phyloP scores from a whole-genome alignment of 352 stramenopile species.

The Phytophthora pluvialis region DNA sequence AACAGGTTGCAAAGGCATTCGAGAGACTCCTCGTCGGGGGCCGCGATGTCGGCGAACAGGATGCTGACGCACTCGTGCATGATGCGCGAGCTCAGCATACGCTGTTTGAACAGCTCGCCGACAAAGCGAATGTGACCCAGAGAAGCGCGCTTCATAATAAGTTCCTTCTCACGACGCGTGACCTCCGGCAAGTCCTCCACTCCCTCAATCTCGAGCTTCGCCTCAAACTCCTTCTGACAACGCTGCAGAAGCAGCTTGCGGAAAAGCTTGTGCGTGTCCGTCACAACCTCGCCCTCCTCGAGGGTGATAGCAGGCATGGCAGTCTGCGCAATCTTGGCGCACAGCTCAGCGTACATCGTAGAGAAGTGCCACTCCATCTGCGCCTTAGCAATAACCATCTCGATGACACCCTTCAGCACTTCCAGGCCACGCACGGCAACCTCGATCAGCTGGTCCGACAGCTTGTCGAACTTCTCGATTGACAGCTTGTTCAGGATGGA shows the following conservation, averaged over 20 bases:
- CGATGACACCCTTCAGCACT: slow-evolving; percentile 90
- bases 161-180: slow-evolving; percentile 73
- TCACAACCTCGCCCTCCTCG: slow-evolving; percentile 60
- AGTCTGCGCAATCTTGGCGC: slow-evolving; percentile 90
- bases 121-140: slow-evolving; percentile 97
- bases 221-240: slow-evolving; percentile 96
- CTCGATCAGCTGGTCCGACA: slow-evolving; percentile 92
- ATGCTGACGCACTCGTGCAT: slow-evolving; percentile 93
- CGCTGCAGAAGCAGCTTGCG: slow-evolving; percentile 93
- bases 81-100: slow-evolving; percentile 95
- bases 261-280: slow-evolving; percentile 92
- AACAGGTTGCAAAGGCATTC: slow-evolving; percentile 96
- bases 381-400: slow-evolving; percentile 95
- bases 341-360: slow-evolving; percentile 96
- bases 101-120: slow-evolving; percentile 96
- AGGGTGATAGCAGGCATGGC: slow-evolving; percentile 83
- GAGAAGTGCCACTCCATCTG: slow-evolving; percentile 97
- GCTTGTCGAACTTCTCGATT: slow-evolving; percentile 96
- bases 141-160: slow-evolving; percentile 80
- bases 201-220: slow-evolving; percentile 77
- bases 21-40: slow-evolving; percentile 94
- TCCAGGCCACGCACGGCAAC: slow-evolving; percentile 87
- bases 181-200: slow-evolving; percentile 62
- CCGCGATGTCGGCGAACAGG: slow-evolving; percentile 77
- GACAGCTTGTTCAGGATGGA: slow-evolving; percentile 97